Base-by-base conservation (phyloP, 2,329 filamentous ascomycete species). In the Clarireedia homoeocarpa region DNA sequence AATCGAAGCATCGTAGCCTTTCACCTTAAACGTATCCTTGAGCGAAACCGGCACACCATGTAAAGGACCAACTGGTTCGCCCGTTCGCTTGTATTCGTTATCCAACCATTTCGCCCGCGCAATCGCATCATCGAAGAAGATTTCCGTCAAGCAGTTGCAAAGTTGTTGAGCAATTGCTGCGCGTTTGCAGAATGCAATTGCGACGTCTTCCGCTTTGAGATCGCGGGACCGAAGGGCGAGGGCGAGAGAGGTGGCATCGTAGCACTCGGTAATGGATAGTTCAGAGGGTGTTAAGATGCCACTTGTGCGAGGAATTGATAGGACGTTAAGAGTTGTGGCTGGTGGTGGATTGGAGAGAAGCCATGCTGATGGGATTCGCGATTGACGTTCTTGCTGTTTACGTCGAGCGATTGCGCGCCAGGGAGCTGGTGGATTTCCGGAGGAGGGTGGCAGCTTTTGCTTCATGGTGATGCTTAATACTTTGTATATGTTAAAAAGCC, bases 1-100 rank as follows among this genome's bases (percentile, higher is more conserved):
- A 4, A 79, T 72, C 0, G 75, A 78, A 4, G 77, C 74, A 49
- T 80, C 75, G 34, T 75, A 63, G 70, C 46, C 79, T 75, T 72
- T 70, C 44, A 84, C 68, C 53, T 81, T 75, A 68, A 85, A 82
- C 45, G 79, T 79, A 69, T 86, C 83, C 65, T 86, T 83, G 46
- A 85, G 70, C 0, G 77, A 46, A 23, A 83, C 72, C 0, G 81
- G 81, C 0, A 83, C 70, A 2, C 84, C 84, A 68, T 87, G 83
- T 5, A 88, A 71, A 4, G 83, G 81, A 0, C 84, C 84, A 1
- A 78, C 59, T 0, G 75, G 68, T 59, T 72, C 70, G 0, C 74
- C 72, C 5, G 72, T 71, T 7, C 61, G 56, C 6, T 66, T 59
- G 7, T 74, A 65, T 58, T 76, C 66, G 2, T 70, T 63, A 65